A percentile compares a stretch with the other conserved stretches of the same genome.
phyloP scores from a whole-genome alignment of 2,329 filamentous ascomycete species.

The Arachnomyces sp. region DNA sequence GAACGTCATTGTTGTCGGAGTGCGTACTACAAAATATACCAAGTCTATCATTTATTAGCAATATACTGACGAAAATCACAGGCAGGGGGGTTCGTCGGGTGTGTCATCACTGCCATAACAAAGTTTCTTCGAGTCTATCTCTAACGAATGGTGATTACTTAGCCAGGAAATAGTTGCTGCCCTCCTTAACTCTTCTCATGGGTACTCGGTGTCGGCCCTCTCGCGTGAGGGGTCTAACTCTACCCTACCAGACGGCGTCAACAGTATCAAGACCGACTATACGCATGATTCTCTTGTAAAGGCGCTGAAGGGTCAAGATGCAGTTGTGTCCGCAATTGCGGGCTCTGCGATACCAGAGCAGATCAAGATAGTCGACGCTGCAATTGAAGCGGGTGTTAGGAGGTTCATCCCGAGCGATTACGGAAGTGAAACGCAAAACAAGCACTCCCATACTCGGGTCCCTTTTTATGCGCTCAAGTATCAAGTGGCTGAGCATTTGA shows the following conservation, averaged over 20 bases:
- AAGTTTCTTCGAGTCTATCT: neutral
- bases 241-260: conserved; percentile 7
- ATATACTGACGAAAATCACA: neutral
- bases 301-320: conserved; percentile 15
- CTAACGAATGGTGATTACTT: neutral
- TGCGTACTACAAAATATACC: neutral
- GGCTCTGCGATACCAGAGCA: conserved; percentile 2
- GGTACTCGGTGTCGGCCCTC: conserved; percentile 12
- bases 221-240: conserved; percentile 11
- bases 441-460: conserved; percentile 1
- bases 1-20: conserved; percentile 6
- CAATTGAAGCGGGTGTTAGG: conserved; percentile 4
- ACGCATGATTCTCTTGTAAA: conserved; percentile 13
- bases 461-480: conserved; percentile 10
- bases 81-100: conserved; percentile 6
- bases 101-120: neutral
- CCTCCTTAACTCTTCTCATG: conserved; percentile 9
- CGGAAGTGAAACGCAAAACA: conserved; percentile 7
- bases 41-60: neutral
- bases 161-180: conserved; percentile 6
- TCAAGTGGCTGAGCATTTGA: conserved; percentile 9
- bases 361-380: conserved; percentile 8
- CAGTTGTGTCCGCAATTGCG: conserved; percentile 15
- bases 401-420: conserved; percentile 8
- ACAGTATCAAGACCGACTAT: conserved; percentile 14